Percentiles rank a stretch among this genome's conserved stretches.
These are phyloP conservation scores for Pyrus hybrid DNA, from an alignment of 331 rosid species.

Conservation along the genomic window DNA sequence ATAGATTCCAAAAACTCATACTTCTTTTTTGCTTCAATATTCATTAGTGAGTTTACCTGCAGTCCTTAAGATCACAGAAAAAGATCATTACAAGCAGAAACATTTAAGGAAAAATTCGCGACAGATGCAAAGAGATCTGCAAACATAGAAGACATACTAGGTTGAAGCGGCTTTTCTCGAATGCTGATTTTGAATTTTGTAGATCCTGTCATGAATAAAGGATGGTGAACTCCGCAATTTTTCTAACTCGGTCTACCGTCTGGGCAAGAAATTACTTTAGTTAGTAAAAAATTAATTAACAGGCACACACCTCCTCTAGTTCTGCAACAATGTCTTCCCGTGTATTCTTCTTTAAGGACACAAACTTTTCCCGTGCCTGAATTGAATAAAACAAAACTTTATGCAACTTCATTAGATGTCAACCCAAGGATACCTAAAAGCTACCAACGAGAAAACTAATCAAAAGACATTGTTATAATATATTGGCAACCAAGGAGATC, in stretches of 20 bases:
- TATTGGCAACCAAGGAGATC: not conserved
- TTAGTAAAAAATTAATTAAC: not conserved
- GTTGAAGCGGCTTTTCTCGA: slow-evolving; percentile 96
- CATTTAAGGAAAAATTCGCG: not conserved
- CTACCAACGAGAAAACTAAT: not conserved
- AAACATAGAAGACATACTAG: slow-evolving; percentile 62
- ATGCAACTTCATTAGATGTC: slow-evolving; percentile 9
- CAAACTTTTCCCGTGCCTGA: slow-evolving; percentile 90
- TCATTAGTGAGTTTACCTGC: slow-evolving; percentile 93
- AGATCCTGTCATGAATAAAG: slow-evolving; percentile 58
- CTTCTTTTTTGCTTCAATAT: slow-evolving; percentile 91
- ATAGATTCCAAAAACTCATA: slow-evolving; percentile 86
- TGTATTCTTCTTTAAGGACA: slow-evolving; percentile 84
- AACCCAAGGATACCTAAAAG: not conserved
- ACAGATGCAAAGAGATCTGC: slow-evolving; percentile 1
- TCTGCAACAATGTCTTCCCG: slow-evolving; percentile 77
- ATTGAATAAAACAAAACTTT: slow-evolving; percentile 10
- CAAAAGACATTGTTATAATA: not conserved
- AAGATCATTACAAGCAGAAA: slow-evolving; percentile 25
- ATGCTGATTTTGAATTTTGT: slow-evolving; percentile 86
- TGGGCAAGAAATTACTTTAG: not conserved
- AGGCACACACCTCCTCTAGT: slow-evolving; percentile 71
- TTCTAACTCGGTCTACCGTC: not conserved
- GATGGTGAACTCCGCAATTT: slow-evolving; percentile 17
- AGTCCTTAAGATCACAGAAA: slow-evolving; percentile 56